These are phyloP conservation scores for Boletus speciosus DNA, from an alignment of 768 basidiomycete species.

Conservation along the genomic window DNA sequence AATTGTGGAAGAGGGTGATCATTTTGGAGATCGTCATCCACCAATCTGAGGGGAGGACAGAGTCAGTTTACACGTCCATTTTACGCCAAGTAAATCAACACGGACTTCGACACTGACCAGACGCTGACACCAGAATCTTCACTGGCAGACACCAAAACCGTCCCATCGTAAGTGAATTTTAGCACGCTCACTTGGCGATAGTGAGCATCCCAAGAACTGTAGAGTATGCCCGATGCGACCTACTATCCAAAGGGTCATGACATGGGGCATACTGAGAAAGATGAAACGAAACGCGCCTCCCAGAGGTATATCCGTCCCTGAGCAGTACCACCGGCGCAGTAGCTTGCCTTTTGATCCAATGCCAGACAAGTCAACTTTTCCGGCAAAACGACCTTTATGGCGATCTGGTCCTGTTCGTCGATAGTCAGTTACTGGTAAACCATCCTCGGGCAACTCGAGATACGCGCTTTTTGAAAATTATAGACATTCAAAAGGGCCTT, in stretches of 20 bases:
- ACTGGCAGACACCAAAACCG: constrained; percentile 77
- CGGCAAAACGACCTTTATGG: constrained; percentile 80
- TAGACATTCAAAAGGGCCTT: constrained; percentile 89
- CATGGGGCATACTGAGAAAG: not conserved
- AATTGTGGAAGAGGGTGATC: constrained; percentile 76
- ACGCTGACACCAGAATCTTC: constrained; percentile 88
- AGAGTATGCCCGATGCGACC: constrained; percentile 92
- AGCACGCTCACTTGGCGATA: constrained; percentile 85
- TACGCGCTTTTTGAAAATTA: constrained; percentile 83
- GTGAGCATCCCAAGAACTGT: constrained; percentile 91
- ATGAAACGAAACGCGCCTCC: constrained; percentile 66
- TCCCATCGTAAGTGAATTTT: constrained; percentile 79
- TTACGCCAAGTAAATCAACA: constrained; percentile 17
- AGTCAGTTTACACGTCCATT: constrained; percentile 10
- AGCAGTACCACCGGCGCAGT: constrained; percentile 83
- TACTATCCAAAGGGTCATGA: constrained; percentile 36
- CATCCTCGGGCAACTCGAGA: not conserved
- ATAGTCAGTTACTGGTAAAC: not conserved
- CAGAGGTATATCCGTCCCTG: constrained; percentile 92
- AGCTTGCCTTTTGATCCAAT: constrained; percentile 65
- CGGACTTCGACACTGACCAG: constrained; percentile 85
- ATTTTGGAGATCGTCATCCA: constrained; percentile 71
- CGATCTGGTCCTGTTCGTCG: constrained; percentile 75
- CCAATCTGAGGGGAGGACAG: constrained; percentile 46
- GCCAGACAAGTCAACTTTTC: constrained; percentile 84